Percentiles rank a stretch among this genome's conserved stretches.
Conservation (phyloP, 106 monocot genomes). For the Xerophyta viscosa region DNA sequence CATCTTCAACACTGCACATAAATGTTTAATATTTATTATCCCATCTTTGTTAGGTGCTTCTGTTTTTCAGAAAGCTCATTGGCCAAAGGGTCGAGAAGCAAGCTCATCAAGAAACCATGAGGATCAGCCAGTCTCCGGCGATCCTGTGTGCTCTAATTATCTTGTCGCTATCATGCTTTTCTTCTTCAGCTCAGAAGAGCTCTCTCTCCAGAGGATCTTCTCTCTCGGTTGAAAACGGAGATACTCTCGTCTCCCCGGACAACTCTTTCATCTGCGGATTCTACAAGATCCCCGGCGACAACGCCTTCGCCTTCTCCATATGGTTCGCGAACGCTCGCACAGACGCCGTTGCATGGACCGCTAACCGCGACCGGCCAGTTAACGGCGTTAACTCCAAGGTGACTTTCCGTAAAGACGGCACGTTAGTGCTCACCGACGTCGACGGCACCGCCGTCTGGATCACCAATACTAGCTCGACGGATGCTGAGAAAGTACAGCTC, state of each 20-base stretch:
- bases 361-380: constrained; percentile 37
- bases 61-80: too few species aligned
- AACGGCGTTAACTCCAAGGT: constrained; percentile 22
- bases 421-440: constrained; percentile 13
- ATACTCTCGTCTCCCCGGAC: constrained; percentile 19
- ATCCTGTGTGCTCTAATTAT: too few species aligned
- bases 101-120: too few species aligned
- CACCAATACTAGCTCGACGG: constrained; percentile 19
- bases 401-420: constrained; percentile 10
- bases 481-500: constrained; percentile 15
- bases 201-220: constrained; percentile 14
- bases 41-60: too few species aligned
- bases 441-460: constrained; percentile 25
- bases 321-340: constrained; percentile 32
- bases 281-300: constrained; percentile 26
- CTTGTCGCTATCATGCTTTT: background rate
- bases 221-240: constrained; percentile 23
- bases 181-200: background rate
- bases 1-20: too few species aligned
- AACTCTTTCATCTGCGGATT: constrained; percentile 33
- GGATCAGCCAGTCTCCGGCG: too few species aligned
- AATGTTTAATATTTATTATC: too few species aligned
- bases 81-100: too few species aligned
- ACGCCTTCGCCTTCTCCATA: constrained; percentile 35
- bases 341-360: constrained; percentile 29